phyloP scores from a whole-genome alignment of 2,329 filamentous ascomycete genomes.

The Elsinoe australis region DNA sequence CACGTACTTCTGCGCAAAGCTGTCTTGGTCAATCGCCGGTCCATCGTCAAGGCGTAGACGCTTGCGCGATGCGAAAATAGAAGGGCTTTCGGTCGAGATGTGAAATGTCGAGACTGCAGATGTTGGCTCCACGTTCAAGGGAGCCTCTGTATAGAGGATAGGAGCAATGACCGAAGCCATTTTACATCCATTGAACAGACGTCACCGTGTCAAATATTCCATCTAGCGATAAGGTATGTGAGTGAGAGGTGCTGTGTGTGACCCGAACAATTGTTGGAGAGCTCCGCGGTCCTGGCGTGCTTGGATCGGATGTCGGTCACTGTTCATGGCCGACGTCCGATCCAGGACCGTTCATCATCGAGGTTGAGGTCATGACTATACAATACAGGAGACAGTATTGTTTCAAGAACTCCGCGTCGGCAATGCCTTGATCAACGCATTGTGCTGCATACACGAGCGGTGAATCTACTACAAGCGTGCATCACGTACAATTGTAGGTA shows the following conservation, averaged over 20 bases:
- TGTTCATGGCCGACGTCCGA: too few species aligned
- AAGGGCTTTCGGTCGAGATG: slow-evolving; percentile 46
- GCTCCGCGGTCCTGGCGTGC: too few species aligned
- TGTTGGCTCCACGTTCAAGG: slow-evolving; percentile 70
- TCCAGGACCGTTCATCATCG: too few species aligned
- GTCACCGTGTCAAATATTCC: background rate
- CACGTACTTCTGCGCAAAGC: slow-evolving; percentile 64
- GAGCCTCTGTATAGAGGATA: slow-evolving; percentile 77
- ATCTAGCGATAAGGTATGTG: background rate
- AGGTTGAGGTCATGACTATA: too few species aligned
- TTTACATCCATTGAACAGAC: slow-evolving; percentile 29
- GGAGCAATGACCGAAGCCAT: slow-evolving; percentile 58
- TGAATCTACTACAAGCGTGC: too few species aligned
- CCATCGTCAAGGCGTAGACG: slow-evolving; percentile 31
- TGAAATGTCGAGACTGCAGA: slow-evolving; percentile 61
- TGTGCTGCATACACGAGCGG: too few species aligned
- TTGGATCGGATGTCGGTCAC: too few species aligned
- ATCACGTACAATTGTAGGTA: too few species aligned
- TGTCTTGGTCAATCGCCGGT: slow-evolving; percentile 56
- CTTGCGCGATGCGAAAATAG: slow-evolving; percentile 27
- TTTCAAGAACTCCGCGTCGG: too few species aligned
- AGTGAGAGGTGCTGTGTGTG: background rate
- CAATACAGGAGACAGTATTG: too few species aligned
- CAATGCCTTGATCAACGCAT: too few species aligned
- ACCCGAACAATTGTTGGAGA: background rate